These are phyloP conservation scores for Boletales sp. DNA, from an alignment of 768 basidiomycete genomes.

Conservation along the genomic window DNA sequence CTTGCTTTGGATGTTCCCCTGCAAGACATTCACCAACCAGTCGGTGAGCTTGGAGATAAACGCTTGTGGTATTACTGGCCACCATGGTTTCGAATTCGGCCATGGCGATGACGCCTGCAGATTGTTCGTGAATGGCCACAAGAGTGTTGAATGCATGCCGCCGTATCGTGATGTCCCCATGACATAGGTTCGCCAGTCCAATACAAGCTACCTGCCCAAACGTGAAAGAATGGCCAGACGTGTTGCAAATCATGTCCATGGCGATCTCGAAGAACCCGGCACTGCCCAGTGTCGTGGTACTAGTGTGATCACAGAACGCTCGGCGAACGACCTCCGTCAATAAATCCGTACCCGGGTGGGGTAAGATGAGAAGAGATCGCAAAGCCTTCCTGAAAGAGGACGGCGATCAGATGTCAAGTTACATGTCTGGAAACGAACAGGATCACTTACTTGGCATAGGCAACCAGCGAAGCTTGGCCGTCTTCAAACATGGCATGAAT, in stretches of 20 bases:
- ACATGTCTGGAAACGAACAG: not conserved
- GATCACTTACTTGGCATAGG: conserved; percentile 60
- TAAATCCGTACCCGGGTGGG: conserved; percentile 51
- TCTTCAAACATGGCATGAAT: conserved; percentile 68
- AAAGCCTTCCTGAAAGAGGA: conserved; percentile 67
- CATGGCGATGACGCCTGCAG: conserved; percentile 63
- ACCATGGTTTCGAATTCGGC: conserved; percentile 72
- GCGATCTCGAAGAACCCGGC: conserved; percentile 77
- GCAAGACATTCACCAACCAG: conserved; percentile 77
- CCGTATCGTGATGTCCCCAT: conserved; percentile 60
- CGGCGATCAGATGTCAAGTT: not conserved
- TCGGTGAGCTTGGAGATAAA: conserved; percentile 79
- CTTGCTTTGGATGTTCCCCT: conserved; percentile 66
- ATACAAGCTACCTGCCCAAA: conserved; percentile 76
- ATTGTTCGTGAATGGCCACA: conserved; percentile 66
- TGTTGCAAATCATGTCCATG: conserved; percentile 60
- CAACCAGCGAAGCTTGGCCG: conserved; percentile 45
- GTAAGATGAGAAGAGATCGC: conserved; percentile 59
- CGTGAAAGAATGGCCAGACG: conserved; percentile 54
- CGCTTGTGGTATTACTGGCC: conserved; percentile 66
- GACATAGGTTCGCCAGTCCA: conserved; percentile 81
- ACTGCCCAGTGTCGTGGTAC: conserved; percentile 48
- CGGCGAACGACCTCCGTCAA: conserved; percentile 64
- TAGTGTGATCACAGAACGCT: conserved; percentile 60
- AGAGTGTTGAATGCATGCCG: conserved; percentile 76